Conservation (phyloP, 805 yeast species). For the Candida ascalaphidarum region DNA sequence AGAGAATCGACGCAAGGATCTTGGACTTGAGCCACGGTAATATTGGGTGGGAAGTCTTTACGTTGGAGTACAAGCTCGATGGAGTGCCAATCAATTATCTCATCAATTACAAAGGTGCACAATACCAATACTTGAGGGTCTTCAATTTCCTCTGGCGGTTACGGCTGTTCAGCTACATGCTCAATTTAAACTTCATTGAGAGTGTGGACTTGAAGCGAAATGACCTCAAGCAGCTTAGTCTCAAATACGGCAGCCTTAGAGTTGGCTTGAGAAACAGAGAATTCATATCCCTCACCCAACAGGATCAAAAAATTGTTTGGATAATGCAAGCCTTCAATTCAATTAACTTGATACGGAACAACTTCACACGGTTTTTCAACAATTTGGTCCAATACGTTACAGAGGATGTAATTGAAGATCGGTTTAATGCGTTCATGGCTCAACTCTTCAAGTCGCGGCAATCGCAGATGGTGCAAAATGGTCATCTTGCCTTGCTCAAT, state of each 20-base stretch:
- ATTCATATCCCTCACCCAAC: no score
- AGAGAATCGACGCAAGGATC: constrained; percentile 73
- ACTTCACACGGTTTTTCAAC: constrained; percentile 33
- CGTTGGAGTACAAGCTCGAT: constrained; percentile 64
- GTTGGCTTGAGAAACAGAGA: constrained; percentile 1
- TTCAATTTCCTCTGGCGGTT: constrained; percentile 84
- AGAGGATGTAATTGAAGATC: constrained; percentile 38
- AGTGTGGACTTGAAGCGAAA: constrained; percentile 16
- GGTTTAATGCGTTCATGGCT: constrained; percentile 16
- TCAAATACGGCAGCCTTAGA: constrained; percentile 5
- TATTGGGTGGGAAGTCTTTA: constrained; percentile 88
- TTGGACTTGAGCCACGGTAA: constrained; percentile 64
- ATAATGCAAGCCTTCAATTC: constrained; percentile 22
- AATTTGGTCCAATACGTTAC: constrained; percentile 32
- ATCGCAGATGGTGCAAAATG: neutral
- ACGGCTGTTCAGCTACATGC: constrained; percentile 48
- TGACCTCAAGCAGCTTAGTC: constrained; percentile 13
- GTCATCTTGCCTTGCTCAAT: constrained; percentile 6
- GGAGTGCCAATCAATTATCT: constrained; percentile 43
- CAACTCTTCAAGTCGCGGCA: constrained; percentile 10
- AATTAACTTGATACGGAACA: constrained; percentile 28
- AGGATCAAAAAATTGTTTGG: constrained; percentile 20
- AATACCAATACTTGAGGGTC: constrained; percentile 51
- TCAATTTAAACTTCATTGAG: constrained; percentile 27
- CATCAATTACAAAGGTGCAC: constrained; percentile 16